Evolutionary conservation across 768 basidiomycete species (phyloP).

Genomic region (Dacryopinax primogenitus): DNA sequence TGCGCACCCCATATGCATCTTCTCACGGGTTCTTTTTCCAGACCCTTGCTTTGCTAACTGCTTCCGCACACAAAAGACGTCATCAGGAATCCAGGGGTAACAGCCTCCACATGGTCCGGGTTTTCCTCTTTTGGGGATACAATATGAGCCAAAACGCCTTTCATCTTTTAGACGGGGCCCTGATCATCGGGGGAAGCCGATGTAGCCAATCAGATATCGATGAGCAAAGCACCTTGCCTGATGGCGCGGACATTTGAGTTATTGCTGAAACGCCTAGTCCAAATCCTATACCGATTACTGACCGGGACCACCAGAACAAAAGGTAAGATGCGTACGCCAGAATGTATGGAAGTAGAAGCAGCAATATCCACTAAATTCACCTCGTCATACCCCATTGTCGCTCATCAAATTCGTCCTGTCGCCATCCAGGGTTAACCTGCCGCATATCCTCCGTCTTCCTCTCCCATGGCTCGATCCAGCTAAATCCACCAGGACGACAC

Average conservation of each 20-base stretch:
- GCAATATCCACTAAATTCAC: not conserved
- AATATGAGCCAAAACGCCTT: constrained; percentile 3
- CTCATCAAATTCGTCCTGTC: constrained; percentile 8
- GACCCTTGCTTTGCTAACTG: not conserved
- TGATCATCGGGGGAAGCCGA: constrained; percentile 3
- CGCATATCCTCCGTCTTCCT: constrained; percentile 59
- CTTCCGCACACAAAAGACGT: not conserved
- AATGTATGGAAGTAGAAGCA: not conserved
- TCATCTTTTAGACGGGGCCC: not conserved
- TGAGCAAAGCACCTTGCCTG: not conserved
- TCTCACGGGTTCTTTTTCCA: not conserved
- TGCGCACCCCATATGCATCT: not conserved
- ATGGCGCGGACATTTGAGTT: not conserved
- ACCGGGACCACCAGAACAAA: constrained; percentile 2
- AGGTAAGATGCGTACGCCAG: not conserved
- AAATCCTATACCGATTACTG: not conserved
- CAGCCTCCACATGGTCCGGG: not conserved
- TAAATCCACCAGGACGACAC: constrained; percentile 66
- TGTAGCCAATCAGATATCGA: not conserved
- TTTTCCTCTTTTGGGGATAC: constrained; percentile 8
- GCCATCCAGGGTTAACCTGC: constrained; percentile 53
- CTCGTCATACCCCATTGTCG: constrained; percentile 4
- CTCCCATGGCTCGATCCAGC: constrained; percentile 58
- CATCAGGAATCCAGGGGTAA: constrained; percentile 1
- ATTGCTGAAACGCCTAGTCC: not conserved